Base-by-base conservation (phyloP, 2,329 filamentous ascomycete genomes). In the Emydomyces testavorans region DNA sequence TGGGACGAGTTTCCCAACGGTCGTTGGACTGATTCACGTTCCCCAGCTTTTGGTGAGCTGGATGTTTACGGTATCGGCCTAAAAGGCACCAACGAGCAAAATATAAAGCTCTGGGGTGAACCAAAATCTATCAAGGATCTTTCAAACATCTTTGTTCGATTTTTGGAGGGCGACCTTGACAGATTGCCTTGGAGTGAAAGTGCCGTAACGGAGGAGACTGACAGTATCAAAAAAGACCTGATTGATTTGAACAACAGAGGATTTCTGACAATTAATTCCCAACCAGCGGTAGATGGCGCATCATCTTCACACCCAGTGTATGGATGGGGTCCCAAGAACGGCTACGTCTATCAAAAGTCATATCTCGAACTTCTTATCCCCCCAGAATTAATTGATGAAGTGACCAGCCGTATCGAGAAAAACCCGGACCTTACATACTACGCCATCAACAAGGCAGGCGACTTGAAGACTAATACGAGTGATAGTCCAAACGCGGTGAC, bases 1-100 rank as follows among this genome's bases (percentile, higher is more conserved):
- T 98, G 92, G 92, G 92, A 98, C 60, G 92, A 98, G 65, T 98
- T 95, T 59, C 92, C 92, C 48, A 98, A 98, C 72, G 92, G 92
- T 39, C 84, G 92, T 66, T 98, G 92, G 92, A 93, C 92, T 68
- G 92, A 98, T 66, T 90, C 89, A 45, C 79, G 92, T 54, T 96
- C 90, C 50, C 92, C 92, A 52, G 92, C 92, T 43, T 98, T 95
- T 61, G 92, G 92, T 60, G 88, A 95, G 66, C 73, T 96, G 45
- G 90, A 96, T 66, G 82, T 87, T 6, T 96, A 98, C 61, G 90
- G 89, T 36, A 87, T 96, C 58, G 88, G 89, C 37, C 70, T 98
- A 58, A 93, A 90, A 56, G 92, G 92, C 24, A 93, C 86, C 44
- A 98, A 94, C 62, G 89, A 95, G 68, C 83, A 90, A 59, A 96